These are phyloP conservation scores for Botryosphaeria dothidea DNA, from an alignment of 2,329 filamentous ascomycete species.

Conservation along the genomic window DNA sequence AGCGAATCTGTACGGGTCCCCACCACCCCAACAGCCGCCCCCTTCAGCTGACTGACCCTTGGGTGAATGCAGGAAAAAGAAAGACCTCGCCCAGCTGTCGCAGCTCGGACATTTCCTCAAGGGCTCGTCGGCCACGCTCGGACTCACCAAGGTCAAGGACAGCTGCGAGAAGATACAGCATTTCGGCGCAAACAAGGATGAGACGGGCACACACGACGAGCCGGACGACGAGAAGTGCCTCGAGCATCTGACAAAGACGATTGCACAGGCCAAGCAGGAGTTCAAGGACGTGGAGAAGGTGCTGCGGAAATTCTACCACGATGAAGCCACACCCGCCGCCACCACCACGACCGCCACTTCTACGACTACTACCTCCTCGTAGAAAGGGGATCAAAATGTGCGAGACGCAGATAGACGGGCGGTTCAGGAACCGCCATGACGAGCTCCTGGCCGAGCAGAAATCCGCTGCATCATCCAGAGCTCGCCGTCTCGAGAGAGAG, in stretches of 20 bases:
- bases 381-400: not conserved
- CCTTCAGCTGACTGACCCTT: no score
- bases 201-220: slow-evolving; percentile 68
- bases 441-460: slow-evolving; percentile 4
- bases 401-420: not conserved
- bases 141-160: slow-evolving; percentile 86
- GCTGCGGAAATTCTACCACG: slow-evolving; percentile 70
- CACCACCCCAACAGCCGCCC: not conserved
- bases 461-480: not conserved
- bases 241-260: slow-evolving; percentile 66
- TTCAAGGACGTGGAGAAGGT: slow-evolving; percentile 71
- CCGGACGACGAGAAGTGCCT: slow-evolving; percentile 69
- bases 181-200: slow-evolving; percentile 79
- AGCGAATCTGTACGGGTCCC: slow-evolving; percentile 68
- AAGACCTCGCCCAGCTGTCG: slow-evolving; percentile 74
- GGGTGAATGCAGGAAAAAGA: slow-evolving; percentile 55
- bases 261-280: slow-evolving; percentile 72
- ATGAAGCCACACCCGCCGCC: slow-evolving; percentile 30
- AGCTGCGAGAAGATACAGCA: slow-evolving; percentile 97
- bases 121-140: slow-evolving; percentile 92
- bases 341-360: not conserved
- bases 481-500: not conserved
- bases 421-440: slow-evolving; percentile 5
- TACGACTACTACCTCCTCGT: not conserved
- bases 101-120: slow-evolving; percentile 93